Evolutionary conservation across 768 basidiomycete genomes (phyloP).

Genomic region (Tricholoma sp.): DNA sequence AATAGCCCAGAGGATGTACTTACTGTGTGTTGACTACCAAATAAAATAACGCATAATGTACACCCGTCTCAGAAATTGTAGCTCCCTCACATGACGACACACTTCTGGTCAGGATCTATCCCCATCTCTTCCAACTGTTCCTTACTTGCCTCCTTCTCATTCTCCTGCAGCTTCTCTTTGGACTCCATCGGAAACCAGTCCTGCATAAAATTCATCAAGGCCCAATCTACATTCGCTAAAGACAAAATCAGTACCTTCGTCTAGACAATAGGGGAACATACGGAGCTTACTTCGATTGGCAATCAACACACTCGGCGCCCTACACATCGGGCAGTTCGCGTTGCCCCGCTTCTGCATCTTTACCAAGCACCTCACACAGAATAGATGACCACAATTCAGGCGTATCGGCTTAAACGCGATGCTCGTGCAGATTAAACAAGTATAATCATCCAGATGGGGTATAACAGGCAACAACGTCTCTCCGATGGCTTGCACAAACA

Average conservation of each 20-base stretch:
- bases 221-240: slow-evolving; percentile 75
- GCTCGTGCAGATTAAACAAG: slow-evolving; percentile 81
- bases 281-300: slow-evolving; percentile 67
- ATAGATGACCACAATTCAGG: slow-evolving; percentile 29
- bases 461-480: slow-evolving; percentile 78
- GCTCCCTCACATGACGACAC: slow-evolving; percentile 23
- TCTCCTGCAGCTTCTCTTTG: slow-evolving; percentile 63
- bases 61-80: not conserved
- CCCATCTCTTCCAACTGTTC: slow-evolving; percentile 70
- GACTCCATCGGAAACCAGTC: slow-evolving; percentile 91
- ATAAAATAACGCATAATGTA: not conserved
- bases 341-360: slow-evolving; percentile 1
- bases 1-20: not conserved
- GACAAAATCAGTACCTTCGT: not conserved
- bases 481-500: slow-evolving; percentile 76
- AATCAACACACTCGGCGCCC: slow-evolving; percentile 60
- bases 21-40: not conserved
- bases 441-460: slow-evolving; percentile 78
- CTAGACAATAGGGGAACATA: not conserved
- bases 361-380: slow-evolving; percentile 4
- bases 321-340: slow-evolving; percentile 1
- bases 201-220: slow-evolving; percentile 78
- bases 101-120: slow-evolving; percentile 40
- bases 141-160: slow-evolving; percentile 65
- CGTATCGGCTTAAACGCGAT: slow-evolving; percentile 93